These are phyloP conservation scores for Trapa incisa DNA, from an alignment of 345 rosid genomes.

Conservation along the genomic window DNA sequence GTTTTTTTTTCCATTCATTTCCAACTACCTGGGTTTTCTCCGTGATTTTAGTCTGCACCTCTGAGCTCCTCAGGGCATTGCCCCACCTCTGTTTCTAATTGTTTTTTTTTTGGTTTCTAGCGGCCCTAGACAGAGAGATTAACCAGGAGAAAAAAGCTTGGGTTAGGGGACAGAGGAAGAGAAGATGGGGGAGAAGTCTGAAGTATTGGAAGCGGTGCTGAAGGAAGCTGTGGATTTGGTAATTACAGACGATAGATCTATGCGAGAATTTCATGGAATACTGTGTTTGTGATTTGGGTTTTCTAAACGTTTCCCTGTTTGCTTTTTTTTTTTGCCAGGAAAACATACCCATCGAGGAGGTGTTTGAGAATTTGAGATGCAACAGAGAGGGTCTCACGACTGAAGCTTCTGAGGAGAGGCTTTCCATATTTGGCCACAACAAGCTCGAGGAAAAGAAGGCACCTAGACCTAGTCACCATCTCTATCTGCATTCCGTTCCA, in stretches of 20 bases:
- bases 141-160: background rate
- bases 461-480: background rate
- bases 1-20: slow-evolving; percentile 5
- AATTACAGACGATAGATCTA: slow-evolving; percentile 38
- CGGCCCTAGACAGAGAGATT: background rate
- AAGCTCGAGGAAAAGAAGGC: background rate
- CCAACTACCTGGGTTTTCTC: background rate
- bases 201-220: slow-evolving; percentile 86
- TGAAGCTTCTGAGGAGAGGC: background rate
- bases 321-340: slow-evolving; percentile 36
- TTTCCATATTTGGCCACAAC: background rate
- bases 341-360: slow-evolving; percentile 94
- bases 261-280: slow-evolving; percentile 15
- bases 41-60: background rate
- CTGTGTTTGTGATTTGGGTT: slow-evolving; percentile 8
- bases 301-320: slow-evolving; percentile 2
- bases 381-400: slow-evolving; percentile 55
- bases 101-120: background rate
- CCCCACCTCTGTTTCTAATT: no score
- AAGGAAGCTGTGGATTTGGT: slow-evolving; percentile 99
- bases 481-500: background rate
- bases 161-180: background rate
- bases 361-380: slow-evolving; percentile 92
- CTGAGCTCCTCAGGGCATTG: background rate
- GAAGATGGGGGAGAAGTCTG: slow-evolving; percentile 54